Conservation (phyloP, 768 basidiomycete species). For the Tulasnella sp. region DNA sequence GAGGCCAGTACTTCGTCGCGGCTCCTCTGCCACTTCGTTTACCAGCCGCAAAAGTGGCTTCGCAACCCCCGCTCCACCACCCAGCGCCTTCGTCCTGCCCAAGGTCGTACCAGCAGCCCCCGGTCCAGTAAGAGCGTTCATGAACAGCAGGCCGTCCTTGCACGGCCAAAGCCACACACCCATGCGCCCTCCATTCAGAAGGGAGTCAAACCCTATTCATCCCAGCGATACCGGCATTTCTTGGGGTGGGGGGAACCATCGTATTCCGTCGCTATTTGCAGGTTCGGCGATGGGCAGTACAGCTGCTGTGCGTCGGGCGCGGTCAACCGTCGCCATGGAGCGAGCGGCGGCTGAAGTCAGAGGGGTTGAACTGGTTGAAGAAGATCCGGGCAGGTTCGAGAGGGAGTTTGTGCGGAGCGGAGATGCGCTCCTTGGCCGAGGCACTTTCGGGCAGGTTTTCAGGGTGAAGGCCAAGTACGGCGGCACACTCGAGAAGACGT, state of each 20-base stretch:
- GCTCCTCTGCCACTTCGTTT: too few relatives aligned
- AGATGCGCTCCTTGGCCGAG: constrained; percentile 52
- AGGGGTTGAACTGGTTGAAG: constrained; percentile 24
- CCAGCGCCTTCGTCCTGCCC: not conserved
- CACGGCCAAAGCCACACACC: not conserved
- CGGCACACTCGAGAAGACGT: constrained; percentile 33
- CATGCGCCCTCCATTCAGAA: not conserved
- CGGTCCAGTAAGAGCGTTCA: constrained; percentile 1
- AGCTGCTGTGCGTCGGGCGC: constrained; percentile 1
- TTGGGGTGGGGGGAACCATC: not conserved
- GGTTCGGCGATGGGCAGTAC: not conserved
- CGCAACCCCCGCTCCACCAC: not conserved
- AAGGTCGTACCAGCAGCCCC: not conserved
- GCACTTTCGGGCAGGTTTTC: constrained; percentile 89
- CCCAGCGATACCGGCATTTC: not conserved
- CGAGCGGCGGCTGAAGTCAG: not conserved
- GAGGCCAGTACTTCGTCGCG: too few relatives aligned
- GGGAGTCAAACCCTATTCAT: not conserved
- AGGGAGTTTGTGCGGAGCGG: constrained; percentile 61
- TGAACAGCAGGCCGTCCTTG: constrained; percentile 4
- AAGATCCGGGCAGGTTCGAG: constrained; percentile 58
- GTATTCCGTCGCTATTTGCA: not conserved
- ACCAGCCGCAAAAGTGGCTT: not conserved
- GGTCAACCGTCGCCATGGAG: constrained; percentile 6
- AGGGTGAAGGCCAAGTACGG: constrained; percentile 57